Percentiles rank a stretch among this genome's conserved stretches.
Conservation (phyloP, 2,329 filamentous ascomycete genomes). For the Pyricularia grisea region DNA sequence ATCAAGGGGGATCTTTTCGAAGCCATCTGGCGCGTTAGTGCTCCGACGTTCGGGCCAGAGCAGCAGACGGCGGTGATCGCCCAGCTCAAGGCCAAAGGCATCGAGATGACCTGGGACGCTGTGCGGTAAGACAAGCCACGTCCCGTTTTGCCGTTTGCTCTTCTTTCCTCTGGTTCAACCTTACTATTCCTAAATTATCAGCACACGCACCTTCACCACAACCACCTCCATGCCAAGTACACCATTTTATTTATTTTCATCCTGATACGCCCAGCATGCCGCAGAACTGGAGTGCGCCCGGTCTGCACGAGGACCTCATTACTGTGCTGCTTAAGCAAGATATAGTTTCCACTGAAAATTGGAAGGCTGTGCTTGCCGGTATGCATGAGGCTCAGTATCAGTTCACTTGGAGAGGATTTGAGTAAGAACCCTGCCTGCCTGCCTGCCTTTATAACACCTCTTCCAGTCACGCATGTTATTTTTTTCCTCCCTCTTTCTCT, state of each 20-base stretch:
- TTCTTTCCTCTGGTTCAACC: no score
- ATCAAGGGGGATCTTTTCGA: conserved; percentile 10
- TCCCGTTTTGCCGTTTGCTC: not conserved
- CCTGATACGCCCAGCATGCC: conserved; percentile 5
- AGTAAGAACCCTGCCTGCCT: conserved; percentile 9
- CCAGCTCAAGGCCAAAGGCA: conserved; percentile 11
- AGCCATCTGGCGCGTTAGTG: conserved; percentile 9
- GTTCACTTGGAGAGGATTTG: conserved; percentile 16
- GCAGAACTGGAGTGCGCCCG: conserved; percentile 27
- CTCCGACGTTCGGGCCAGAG: conserved; percentile 3
- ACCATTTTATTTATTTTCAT: not conserved
- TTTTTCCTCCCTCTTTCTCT: no score
- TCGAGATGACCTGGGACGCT: conserved; percentile 15
- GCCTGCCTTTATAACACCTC: not conserved
- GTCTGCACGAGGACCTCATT: conserved; percentile 34
- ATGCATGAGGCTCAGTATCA: conserved; percentile 17
- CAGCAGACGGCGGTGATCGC: conserved; percentile 10
- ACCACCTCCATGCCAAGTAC: not conserved
- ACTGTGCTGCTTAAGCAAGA: conserved; percentile 27
- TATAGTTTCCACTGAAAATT: conserved; percentile 21
- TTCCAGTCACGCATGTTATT: not conserved
- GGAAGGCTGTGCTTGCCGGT: conserved; percentile 13
- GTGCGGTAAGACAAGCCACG: conserved; percentile 11
- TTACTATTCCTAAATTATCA: no score
- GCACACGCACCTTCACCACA: not conserved